phyloP scores from a whole-genome alignment of 2,329 filamentous ascomycete genomes.

The Fusarium verticillioides region DNA sequence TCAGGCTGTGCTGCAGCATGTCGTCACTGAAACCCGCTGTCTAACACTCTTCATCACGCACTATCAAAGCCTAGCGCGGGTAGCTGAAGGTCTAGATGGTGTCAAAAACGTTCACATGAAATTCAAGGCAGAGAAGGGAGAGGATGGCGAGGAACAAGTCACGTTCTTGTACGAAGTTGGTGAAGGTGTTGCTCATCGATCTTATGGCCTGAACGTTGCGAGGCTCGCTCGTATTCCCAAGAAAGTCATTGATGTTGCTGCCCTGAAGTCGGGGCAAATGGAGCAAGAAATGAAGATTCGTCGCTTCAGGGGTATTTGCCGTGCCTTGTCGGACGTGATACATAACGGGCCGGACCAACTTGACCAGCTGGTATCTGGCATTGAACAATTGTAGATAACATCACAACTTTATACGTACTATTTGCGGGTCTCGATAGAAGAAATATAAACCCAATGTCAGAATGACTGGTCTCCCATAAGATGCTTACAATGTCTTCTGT shows the following conservation, averaged over 20 bases:
- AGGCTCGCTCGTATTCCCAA: conserved; percentile 83
- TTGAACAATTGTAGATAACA: conserved; percentile 66
- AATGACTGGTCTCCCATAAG: conserved; percentile 15
- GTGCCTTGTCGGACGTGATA: conserved; percentile 57
- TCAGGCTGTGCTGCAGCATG: conserved; percentile 86
- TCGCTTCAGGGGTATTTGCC: conserved; percentile 64
- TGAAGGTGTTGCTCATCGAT: conserved; percentile 91
- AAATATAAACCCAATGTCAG: conserved; percentile 11
- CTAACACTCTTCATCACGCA: conserved; percentile 97
- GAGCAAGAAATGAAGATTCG: conserved; percentile 77
- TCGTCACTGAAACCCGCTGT: conserved; percentile 78
- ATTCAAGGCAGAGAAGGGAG: conserved; percentile 66
- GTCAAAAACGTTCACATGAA: conserved; percentile 95
- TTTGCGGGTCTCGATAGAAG: neutral
- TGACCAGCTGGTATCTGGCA: conserved; percentile 64
- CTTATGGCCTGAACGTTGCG: conserved; percentile 94
- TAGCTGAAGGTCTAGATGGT: conserved; percentile 74
- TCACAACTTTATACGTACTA: conserved; percentile 1
- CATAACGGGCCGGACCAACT: conserved; percentile 54
- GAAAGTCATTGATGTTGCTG: conserved; percentile 80
- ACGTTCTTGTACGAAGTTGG: conserved; percentile 95
- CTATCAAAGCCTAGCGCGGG: conserved; percentile 83
- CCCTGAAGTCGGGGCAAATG: conserved; percentile 81
- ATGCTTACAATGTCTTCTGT: conserved; percentile 21
- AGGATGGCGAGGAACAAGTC: conserved; percentile 75